These are phyloP conservation scores for Aeschynomene evenia DNA, from an alignment of 306 rosid genomes.

Conservation along the genomic window DNA sequence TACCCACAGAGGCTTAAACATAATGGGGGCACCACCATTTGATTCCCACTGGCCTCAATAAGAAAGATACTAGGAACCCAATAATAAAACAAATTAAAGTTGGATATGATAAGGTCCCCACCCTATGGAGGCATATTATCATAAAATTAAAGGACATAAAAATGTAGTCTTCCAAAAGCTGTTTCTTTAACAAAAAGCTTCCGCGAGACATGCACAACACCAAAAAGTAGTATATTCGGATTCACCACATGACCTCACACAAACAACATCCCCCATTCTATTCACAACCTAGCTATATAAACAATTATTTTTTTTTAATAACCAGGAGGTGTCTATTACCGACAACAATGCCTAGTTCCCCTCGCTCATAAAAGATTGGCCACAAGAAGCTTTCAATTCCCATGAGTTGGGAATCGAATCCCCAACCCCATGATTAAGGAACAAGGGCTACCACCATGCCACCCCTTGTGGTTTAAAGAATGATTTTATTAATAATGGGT, in stretches of 20 bases:
- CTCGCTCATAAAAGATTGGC: no score
- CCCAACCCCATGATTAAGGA: no score
- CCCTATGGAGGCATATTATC: conserved; percentile 40
- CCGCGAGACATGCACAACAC: conserved; percentile 17
- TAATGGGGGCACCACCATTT: conserved; percentile 35
- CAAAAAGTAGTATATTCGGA: conserved; percentile 42
- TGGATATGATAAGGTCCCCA: conserved; percentile 35
- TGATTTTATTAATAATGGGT: no score
- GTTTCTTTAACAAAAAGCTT: conserved; percentile 20
- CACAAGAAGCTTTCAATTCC: no score
- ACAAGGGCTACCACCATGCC: no score
- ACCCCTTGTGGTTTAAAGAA: no score
- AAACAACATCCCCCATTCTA: neutral
- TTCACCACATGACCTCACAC: conserved; percentile 23
- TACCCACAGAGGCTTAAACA: conserved; percentile 11
- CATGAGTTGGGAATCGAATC: no score
- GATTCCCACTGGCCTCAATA: conserved; percentile 57
- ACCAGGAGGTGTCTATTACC: no score
- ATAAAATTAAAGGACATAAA: conserved; percentile 18
- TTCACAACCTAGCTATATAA: neutral
- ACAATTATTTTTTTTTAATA: no score
- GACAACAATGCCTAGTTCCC: no score
- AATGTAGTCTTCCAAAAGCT: neutral
- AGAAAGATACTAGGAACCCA: conserved; percentile 48
- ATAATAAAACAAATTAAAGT: conserved; percentile 37